Conservation (phyloP, 2,329 filamentous ascomycete genomes). For the Exophiala sideris region DNA sequence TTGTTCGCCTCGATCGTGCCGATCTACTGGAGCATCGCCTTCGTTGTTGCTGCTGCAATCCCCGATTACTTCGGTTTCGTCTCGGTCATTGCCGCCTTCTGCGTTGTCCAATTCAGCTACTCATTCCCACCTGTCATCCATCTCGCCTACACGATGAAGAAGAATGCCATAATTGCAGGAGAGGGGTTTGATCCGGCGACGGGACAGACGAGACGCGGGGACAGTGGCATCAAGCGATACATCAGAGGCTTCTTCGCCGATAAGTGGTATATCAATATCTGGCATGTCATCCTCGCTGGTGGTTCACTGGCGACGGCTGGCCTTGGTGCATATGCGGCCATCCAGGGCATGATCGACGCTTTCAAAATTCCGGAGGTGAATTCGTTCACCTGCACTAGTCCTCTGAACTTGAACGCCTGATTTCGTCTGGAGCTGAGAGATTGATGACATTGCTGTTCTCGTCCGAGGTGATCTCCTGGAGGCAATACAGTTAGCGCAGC, state of each 20-base stretch:
- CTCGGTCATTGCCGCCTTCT: conserved; percentile 31
- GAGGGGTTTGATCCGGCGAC: conserved; percentile 29
- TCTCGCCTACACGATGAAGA: conserved; percentile 32
- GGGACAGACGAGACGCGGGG: conserved; percentile 20
- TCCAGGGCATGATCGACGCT: conserved; percentile 31
- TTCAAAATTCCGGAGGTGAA: conserved; percentile 31
- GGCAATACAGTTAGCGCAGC: no score
- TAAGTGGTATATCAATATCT: conserved; percentile 29
- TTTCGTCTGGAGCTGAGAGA: no score
- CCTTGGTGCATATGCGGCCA: conserved; percentile 31
- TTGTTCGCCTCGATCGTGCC: conserved; percentile 26
- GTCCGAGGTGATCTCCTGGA: no score
- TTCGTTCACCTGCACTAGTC: conserved; percentile 33
- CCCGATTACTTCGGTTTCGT: conserved; percentile 31
- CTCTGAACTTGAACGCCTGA: conserved; percentile 27
- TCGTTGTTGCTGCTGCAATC: conserved; percentile 30
- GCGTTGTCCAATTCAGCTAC: conserved; percentile 33
- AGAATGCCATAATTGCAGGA: conserved; percentile 24
- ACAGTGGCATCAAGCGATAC: conserved; percentile 17
- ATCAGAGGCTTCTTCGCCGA: conserved; percentile 29
- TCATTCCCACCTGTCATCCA: conserved; percentile 32
- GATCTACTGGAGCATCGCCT: conserved; percentile 32
- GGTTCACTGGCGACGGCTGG: conserved; percentile 30
- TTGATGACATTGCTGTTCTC: no score
- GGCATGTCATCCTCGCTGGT: conserved; percentile 30